Evolutionary conservation across 2,329 filamentous ascomycete genomes (phyloP).

Genomic region (Dactylonectria estremocensis): DNA sequence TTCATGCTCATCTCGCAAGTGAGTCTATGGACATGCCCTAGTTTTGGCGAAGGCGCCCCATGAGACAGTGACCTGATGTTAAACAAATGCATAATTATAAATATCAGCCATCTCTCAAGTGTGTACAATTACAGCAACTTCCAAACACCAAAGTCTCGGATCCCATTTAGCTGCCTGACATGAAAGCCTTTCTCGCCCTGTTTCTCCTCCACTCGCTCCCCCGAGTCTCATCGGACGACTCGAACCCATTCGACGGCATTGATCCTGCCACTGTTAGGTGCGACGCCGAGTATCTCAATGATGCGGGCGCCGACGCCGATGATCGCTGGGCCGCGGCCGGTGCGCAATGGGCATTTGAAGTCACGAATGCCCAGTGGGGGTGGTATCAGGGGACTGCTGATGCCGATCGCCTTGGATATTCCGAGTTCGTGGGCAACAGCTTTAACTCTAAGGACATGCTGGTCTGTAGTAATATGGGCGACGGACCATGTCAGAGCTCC

Average conservation of each 20-base stretch:
- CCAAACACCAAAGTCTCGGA: background rate
- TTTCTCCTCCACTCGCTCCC: background rate
- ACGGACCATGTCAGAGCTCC: constrained; percentile 9
- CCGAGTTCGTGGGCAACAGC: background rate
- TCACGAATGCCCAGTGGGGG: background rate
- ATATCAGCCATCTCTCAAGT: background rate
- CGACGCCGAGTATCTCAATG: background rate
- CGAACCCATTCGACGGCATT: background rate
- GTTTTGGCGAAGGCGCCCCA: background rate
- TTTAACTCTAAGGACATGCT: constrained; percentile 6
- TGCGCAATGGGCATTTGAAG: background rate
- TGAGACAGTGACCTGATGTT: background rate
- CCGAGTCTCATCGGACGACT: background rate
- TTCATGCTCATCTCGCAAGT: background rate
- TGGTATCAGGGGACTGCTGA: background rate
- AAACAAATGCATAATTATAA: background rate
- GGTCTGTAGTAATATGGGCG: constrained; percentile 9
- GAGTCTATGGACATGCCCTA: background rate
- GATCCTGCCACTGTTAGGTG: background rate
- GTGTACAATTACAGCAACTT: background rate
- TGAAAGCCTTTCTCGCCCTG: background rate
- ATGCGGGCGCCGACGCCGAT: background rate
- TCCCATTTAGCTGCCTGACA: background rate
- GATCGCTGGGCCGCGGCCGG: constrained; percentile 14
- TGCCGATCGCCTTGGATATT: background rate